Conservation (phyloP, 164 flowering plant species). For the Protea cynaroides region DNA sequence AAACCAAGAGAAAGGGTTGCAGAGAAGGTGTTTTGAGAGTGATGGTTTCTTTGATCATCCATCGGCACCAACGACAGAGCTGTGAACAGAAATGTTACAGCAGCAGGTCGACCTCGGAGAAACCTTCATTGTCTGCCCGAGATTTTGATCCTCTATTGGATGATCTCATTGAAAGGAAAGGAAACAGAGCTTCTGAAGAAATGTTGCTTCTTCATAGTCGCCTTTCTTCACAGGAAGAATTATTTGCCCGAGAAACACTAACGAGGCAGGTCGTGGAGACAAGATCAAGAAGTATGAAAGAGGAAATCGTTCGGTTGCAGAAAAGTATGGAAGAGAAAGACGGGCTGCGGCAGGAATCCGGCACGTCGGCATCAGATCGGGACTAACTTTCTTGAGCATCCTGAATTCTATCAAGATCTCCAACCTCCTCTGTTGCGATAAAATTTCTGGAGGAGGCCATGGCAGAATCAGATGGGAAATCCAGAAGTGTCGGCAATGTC, state of each 20-base stretch:
- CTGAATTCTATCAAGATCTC: too few species aligned
- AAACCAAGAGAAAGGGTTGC: too few species aligned
- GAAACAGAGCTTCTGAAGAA: conserved; percentile 67
- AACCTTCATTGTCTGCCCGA: conserved; percentile 12
- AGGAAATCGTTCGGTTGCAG: conserved; percentile 51
- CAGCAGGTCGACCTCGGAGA: conserved; percentile 25
- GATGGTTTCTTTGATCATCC: too few species aligned
- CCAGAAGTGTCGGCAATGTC: too few species aligned
- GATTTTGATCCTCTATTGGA: conserved; percentile 72
- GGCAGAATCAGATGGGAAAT: too few species aligned
- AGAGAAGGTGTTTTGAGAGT: too few species aligned
- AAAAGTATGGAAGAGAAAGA: conserved; percentile 65
- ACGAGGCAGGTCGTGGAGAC: conserved; percentile 17
- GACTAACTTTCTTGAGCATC: too few species aligned
- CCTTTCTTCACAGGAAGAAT: conserved; percentile 58
- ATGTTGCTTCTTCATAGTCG: conserved; percentile 71
- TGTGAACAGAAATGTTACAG: too few species aligned
- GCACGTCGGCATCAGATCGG: too few species aligned
- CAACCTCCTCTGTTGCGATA: too few species aligned
- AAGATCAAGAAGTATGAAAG: conserved; percentile 56
- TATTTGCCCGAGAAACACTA: conserved; percentile 54
- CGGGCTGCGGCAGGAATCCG: conserved; percentile 48
- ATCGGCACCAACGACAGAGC: too few species aligned
- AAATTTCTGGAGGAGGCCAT: too few species aligned
- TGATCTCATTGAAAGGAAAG: conserved; percentile 83